These are phyloP conservation scores for Fusarium tupiense DNA, from an alignment of 2,329 filamentous ascomycete genomes.

Conservation along the genomic window DNA sequence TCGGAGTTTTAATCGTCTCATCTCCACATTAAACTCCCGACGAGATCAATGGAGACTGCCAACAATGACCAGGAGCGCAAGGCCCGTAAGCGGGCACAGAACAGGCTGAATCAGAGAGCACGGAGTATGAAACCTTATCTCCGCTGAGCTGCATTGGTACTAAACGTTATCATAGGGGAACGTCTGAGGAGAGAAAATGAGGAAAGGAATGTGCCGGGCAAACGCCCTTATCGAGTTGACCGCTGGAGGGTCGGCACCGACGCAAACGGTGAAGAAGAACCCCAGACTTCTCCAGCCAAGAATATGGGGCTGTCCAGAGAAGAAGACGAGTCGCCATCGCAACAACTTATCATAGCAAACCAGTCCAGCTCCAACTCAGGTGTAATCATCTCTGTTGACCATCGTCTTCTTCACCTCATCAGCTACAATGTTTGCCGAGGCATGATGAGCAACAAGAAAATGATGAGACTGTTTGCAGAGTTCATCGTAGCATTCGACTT, in stretches of 20 bases:
- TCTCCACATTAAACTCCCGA: not conserved
- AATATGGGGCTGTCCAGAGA: not conserved
- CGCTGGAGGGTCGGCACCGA: conserved; percentile 17
- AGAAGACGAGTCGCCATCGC: not conserved
- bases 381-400: conserved; percentile 1
- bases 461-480: not conserved
- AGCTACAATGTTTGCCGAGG: conserved; percentile 24
- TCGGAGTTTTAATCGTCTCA: too few relatives aligned
- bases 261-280: not conserved
- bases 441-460: conserved; percentile 13
- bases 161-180: not conserved
- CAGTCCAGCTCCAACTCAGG: rapidly evolving
- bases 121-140: conserved; percentile 8
- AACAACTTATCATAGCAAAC: too few relatives aligned
- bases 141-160: not conserved
- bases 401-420: conserved; percentile 21
- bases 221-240: conserved; percentile 11
- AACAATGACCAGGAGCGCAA: not conserved
- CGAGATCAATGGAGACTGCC: not conserved
- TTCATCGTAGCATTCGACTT: not conserved
- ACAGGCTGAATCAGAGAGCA: conserved; percentile 28
- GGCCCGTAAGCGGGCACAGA: conserved; percentile 19
- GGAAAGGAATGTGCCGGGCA: not conserved
- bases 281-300: too few relatives aligned
- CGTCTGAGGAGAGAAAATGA: not conserved